A percentile compares a stretch with the other conserved stretches of the same genome.
These are phyloP conservation scores for Babesia caballi DNA, from an alignment of 169 alveolate genomes.

Conservation along the genomic window DNA sequence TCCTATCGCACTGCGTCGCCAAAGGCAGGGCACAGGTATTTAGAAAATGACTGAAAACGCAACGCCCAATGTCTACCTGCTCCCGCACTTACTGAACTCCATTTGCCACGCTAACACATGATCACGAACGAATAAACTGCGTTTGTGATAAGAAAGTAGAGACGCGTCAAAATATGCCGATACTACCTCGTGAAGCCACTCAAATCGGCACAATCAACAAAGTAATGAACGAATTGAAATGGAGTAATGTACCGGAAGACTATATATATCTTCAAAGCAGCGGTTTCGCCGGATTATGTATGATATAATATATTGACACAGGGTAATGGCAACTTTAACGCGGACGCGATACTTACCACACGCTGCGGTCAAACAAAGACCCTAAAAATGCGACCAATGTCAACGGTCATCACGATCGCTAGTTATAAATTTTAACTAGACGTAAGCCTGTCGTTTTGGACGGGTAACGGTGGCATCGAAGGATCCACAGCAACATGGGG, in stretches of 20 bases:
- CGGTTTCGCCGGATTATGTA: not conserved
- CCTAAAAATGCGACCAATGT: not conserved
- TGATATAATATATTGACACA: not conserved
- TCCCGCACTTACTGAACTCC: not conserved
- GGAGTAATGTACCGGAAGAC: not conserved
- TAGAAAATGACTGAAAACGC: not conserved
- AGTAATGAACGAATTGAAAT: not conserved
- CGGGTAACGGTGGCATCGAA: too few species aligned
- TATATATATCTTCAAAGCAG: not conserved
- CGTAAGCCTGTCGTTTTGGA: too few species aligned
- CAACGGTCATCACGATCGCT: not conserved
- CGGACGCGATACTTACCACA: not conserved
- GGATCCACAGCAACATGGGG: not conserved
- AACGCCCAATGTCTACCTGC: not conserved
- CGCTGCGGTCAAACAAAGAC: too few species aligned
- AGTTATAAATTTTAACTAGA: not conserved
- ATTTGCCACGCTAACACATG: not conserved
- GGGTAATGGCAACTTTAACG: not conserved
- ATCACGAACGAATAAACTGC: not conserved
- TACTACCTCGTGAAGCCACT: not conserved
- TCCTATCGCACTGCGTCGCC: not conserved
- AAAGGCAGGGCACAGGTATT: not conserved
- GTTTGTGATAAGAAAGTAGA: not conserved
- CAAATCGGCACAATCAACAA: not conserved
- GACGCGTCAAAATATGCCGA: not conserved